Evolutionary conservation across 768 basidiomycete species (phyloP).

Genomic region (Lenzites betulinus): DNA sequence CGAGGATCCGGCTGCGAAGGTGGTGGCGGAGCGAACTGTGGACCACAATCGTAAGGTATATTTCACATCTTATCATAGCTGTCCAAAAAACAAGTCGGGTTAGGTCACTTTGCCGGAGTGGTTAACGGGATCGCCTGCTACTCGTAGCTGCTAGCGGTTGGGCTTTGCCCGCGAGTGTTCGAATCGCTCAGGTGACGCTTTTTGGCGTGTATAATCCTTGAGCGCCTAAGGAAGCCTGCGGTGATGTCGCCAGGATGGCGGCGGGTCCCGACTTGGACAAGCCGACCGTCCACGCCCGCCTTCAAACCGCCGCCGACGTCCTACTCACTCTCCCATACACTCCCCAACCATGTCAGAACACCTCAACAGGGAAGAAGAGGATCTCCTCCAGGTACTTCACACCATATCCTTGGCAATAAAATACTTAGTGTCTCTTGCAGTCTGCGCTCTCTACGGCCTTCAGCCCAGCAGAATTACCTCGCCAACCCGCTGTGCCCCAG

Average conservation of each 20-base stretch:
- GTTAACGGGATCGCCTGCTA: constrained; percentile 67
- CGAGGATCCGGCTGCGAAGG: no score
- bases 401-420: background rate
- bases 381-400: constrained; percentile 30
- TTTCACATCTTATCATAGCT: no score
- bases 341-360: constrained; percentile 27
- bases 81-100: background rate
- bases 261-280: constrained; percentile 1
- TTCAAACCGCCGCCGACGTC: background rate
- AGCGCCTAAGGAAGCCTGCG: no score
- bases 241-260: constrained; percentile 14
- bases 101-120: constrained; percentile 91
- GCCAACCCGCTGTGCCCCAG: constrained; percentile 21
- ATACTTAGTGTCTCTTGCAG: constrained; percentile 11
- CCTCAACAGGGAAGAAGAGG: constrained; percentile 30
- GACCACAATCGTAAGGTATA: no score
- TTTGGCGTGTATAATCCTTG: no score
- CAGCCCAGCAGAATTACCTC: constrained; percentile 27
- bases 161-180: constrained; percentile 64
- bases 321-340: background rate
- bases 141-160: constrained; percentile 48
- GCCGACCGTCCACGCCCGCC: background rate
- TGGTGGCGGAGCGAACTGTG: no score
- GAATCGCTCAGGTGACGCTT: constrained; percentile 62
- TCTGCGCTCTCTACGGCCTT: constrained; percentile 35